Evolutionary conservation across 2,329 filamentous ascomycete genomes (phyloP).

Genomic region (Fusarium chuoi): DNA sequence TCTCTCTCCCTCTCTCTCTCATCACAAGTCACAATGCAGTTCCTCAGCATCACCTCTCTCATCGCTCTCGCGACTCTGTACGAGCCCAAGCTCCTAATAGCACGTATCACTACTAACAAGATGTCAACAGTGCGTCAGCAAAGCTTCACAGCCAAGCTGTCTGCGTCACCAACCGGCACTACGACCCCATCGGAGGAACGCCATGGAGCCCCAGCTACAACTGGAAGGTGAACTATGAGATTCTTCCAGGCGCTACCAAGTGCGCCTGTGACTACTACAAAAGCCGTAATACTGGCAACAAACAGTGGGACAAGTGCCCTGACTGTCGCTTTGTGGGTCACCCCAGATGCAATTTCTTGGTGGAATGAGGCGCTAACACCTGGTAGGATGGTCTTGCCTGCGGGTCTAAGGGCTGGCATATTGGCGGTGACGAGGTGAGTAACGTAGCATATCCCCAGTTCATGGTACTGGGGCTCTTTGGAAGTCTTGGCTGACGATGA

Average conservation of each 20-base stretch:
- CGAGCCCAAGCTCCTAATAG: rapidly evolving
- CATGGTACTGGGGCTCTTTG: rapidly evolving
- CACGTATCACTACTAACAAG: neutral
- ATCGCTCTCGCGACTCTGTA: neutral
- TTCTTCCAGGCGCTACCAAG: slow-evolving; percentile 14
- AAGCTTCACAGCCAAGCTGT: slow-evolving; percentile 23
- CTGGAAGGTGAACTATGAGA: slow-evolving; percentile 20
- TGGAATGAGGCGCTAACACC: neutral
- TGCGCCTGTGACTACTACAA: slow-evolving; percentile 25
- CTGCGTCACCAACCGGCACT: slow-evolving; percentile 8
- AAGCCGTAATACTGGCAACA: slow-evolving; percentile 15
- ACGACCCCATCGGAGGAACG: neutral
- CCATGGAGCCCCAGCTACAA: slow-evolving; percentile 25
- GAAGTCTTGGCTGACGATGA: rapidly evolving
- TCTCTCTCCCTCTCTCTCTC: no score
- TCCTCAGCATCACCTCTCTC: neutral
- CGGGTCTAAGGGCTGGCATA: slow-evolving; percentile 24
- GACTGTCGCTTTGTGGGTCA: slow-evolving; percentile 26
- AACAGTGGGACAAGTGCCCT: slow-evolving; percentile 28
- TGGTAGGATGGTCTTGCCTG: slow-evolving; percentile 23
- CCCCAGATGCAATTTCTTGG: rapidly evolving
- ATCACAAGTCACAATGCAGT: neutral
- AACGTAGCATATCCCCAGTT: neutral
- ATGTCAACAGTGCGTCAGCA: neutral
- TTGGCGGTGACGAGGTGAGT: slow-evolving; percentile 35